A percentile compares a stretch with the other conserved stretches of the same genome.
Conservation (phyloP, 192 early-diverging fungal species). For the Gamsiella multidivaricata region DNA sequence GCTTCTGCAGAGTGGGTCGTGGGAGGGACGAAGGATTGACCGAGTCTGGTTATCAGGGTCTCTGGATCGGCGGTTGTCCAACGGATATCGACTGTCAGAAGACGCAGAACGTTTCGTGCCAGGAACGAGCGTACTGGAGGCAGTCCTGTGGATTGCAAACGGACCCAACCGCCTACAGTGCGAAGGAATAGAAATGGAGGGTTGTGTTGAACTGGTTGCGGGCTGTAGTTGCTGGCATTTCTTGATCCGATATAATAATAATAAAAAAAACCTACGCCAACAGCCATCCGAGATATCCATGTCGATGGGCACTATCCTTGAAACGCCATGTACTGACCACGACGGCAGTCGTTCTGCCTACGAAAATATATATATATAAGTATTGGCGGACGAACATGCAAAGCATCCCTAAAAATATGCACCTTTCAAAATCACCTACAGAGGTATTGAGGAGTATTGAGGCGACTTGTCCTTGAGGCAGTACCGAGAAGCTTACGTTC, state of each 20-base stretch:
- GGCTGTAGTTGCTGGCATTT: no score
- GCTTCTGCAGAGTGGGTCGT: background rate
- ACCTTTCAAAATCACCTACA: background rate
- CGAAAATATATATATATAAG: background rate
- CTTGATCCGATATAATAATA: no score
- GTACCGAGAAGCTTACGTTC: background rate
- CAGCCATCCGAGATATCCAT: background rate
- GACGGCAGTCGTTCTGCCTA: background rate
- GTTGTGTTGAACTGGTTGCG: no score
- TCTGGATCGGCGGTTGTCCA: background rate
- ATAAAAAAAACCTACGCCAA: background rate
- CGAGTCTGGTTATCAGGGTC: background rate
- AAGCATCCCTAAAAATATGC: no score
- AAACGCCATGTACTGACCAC: constrained; percentile 6
- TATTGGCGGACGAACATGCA: background rate
- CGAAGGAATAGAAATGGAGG: no score
- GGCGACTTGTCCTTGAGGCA: constrained; percentile 1
- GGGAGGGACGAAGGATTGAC: background rate
- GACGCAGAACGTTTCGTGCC: background rate
- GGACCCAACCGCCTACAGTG: no score
- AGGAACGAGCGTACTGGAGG: constrained; percentile 1
- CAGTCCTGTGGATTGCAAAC: background rate
- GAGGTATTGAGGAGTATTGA: background rate
- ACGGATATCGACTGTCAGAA: constrained; percentile 1
- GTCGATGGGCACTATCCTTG: background rate